Base-by-base conservation (phyloP, 495 filamentous ascomycete species). In the Saxophila tyrrhenica region DNA sequence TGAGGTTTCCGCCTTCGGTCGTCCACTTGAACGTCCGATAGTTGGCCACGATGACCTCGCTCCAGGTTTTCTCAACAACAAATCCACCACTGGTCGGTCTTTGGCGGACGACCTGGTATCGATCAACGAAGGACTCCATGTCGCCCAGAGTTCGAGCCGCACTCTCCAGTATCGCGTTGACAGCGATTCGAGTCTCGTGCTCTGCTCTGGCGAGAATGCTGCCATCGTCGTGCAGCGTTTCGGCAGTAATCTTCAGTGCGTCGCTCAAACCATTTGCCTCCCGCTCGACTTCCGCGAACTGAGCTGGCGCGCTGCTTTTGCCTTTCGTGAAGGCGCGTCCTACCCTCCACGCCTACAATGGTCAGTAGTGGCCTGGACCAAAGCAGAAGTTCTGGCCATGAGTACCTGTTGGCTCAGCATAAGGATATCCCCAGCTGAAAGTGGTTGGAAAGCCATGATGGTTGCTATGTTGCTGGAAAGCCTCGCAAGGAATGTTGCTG, bases 271-370 rank as follows among this genome's bases (percentile, higher is more conserved):
- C 57, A 48, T 67, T 68, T 22, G 71, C 43, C 51, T 70, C 60
- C 21, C 60, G 59, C 56, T 73, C 70, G 32, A 73, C 64, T 39
- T 71, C 69, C 8, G 47, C 49, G 49, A 73, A 73, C 42, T 72
- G 70, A 11, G 52, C 15, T 2, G 70, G 70, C 39, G 70, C 67
- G 42, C 53, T 54, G 39, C 61, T 64, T 20, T 69, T 56, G n/a
- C 70, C 67, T 13, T 69, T 58, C 25, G 67, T 69, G 53, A 73
- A 73, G 19, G 70, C 67, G 42, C 69, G 38, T 32, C 66, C 70
- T 32, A 71, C 65, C 53, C 65, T 68, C 66, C 67, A 72, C 13
- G 70, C 70, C 23, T 63, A 46, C 52, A 35, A 35, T 35, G 29
- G 13, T 35, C 29, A 35, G 29, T 13, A n/a, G n/a, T n/a, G n/a